Base-by-base conservation (phyloP, 805 yeast genomes). In the Kodamaea sagamina region DNA sequence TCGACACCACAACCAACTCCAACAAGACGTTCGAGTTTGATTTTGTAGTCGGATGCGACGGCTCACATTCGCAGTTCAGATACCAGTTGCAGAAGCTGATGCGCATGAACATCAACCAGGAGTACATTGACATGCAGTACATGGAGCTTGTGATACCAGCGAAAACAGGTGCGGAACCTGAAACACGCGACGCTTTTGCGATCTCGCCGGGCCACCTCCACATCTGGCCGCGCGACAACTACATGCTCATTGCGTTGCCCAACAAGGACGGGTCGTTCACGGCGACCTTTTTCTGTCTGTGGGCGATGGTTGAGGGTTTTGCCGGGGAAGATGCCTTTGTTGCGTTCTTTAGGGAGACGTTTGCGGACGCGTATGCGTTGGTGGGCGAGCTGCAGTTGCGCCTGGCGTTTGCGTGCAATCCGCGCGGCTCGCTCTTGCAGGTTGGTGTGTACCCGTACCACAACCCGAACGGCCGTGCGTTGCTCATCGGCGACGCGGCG, bases 401-500 rank as follows among this genome's bases (percentile, higher is more conserved):
- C 4, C 52, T 68, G 8, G 82, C 80, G 2, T 84, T 75, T 57
- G 59, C 72, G 17, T 61, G 67, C 34, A 76, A 85, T 53, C 96
- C 95, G 3, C 72, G 82, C 41, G 93, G 95, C 3, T 72, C 89
- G n/a, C 71, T 90, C 35, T 74, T 89, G 67, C 88, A 86, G 47
- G 75, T 86, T 6, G 75, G 75, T 36, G 83, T 87, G 52, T 66
- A 67, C 39, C 89, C 92, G 2, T 90, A 88, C 64, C 79, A 87
- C 57, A 74, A 71, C 43, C 71, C 72, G 36, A 61, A 71, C 32
- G 86, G 81, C 36, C 76, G 77, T 44, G 82, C 82, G 11, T 67
- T 90, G 7, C 65, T 90, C 9, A 65, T 90, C 21, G 97, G 97
- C 4, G 97, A 90, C 61, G 96, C 97, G 0, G 95, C 97, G 0